These are phyloP conservation scores for Trichomonas tenax DNA, from an alignment of 208 protist genomes.

Conservation along the genomic window DNA sequence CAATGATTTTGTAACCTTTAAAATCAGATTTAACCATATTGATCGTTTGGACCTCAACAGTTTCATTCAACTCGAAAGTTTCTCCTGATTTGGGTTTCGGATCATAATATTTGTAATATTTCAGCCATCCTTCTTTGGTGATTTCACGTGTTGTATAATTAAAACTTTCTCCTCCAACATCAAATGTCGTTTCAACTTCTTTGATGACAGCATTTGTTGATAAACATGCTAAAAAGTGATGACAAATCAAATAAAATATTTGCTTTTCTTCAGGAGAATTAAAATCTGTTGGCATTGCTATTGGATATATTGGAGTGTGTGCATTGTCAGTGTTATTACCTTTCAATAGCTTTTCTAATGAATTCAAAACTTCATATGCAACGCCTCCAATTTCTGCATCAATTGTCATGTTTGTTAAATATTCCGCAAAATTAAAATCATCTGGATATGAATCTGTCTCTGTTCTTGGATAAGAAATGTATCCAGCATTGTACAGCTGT, in stretches of 20 bases:
- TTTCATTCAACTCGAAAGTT: conserved; percentile 61
- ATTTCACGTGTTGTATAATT: conserved; percentile 23
- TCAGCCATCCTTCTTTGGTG: conserved; percentile 68
- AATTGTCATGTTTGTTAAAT: not conserved
- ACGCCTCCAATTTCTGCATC: not conserved
- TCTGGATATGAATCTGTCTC: conserved; percentile 32
- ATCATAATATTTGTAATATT: conserved; percentile 65
- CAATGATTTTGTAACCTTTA: conserved; percentile 64
- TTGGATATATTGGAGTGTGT: conserved; percentile 89
- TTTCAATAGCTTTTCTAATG: conserved; percentile 49
- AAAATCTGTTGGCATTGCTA: conserved; percentile 3
- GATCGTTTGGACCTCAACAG: conserved; percentile 60
- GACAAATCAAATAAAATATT: conserved; percentile 79
- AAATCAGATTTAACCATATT: conserved; percentile 51
- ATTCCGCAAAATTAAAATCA: not conserved
- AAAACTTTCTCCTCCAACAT: conserved; percentile 49
- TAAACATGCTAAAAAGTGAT: conserved; percentile 90
- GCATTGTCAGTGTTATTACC: conserved; percentile 84
- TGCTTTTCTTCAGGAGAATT: conserved; percentile 40
- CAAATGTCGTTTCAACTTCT: conserved; percentile 41
- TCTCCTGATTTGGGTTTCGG: conserved; percentile 69
- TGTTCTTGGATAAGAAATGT: conserved; percentile 43
- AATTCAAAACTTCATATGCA: not conserved
- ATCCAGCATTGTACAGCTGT: conserved; percentile 74
- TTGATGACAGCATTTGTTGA: conserved; percentile 49